These are phyloP conservation scores for Biscogniauxia marginata DNA, from an alignment of 2,329 filamentous ascomycete species.

Conservation along the genomic window DNA sequence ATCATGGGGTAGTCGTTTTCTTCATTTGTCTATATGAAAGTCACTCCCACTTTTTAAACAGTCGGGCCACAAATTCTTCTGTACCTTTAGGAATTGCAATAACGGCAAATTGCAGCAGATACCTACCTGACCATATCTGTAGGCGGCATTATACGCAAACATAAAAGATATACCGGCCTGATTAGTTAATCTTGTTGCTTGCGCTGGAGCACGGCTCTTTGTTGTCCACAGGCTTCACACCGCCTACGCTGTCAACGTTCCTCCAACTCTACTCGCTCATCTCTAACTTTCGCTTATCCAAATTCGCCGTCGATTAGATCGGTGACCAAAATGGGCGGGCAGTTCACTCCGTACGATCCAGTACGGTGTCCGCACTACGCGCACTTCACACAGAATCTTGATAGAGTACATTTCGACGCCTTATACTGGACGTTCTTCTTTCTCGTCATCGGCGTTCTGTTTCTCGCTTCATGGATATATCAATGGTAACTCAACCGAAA, in stretches of 20 bases:
- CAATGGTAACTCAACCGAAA: conserved; percentile 27
- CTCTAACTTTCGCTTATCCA: background rate
- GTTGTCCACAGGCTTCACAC: background rate
- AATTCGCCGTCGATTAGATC: background rate
- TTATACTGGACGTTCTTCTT: conserved; percentile 43
- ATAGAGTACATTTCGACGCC: conserved; percentile 36
- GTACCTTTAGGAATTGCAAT: background rate
- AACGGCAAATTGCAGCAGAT: background rate
- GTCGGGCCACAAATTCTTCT: background rate
- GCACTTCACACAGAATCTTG: conserved; percentile 36
- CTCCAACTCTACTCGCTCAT: background rate
- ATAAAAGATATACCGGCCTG: background rate
- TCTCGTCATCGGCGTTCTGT: conserved; percentile 37
- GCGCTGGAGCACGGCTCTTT: background rate
- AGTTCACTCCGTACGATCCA: conserved; percentile 32
- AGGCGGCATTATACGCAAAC: background rate
- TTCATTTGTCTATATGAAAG: background rate
- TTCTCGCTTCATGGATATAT: conserved; percentile 37
- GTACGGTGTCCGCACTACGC: conserved; percentile 40
- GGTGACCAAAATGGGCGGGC: conserved; percentile 33
- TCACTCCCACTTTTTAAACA: background rate
- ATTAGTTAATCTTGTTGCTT: background rate
- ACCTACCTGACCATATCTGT: background rate
- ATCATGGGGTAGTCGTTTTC: background rate
- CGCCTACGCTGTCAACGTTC: background rate